Percentiles rank a stretch among this genome's conserved stretches.
phyloP scores from a whole-genome alignment of 2,329 filamentous ascomycete genomes.

The Colletotrichum gloeosporioides region DNA sequence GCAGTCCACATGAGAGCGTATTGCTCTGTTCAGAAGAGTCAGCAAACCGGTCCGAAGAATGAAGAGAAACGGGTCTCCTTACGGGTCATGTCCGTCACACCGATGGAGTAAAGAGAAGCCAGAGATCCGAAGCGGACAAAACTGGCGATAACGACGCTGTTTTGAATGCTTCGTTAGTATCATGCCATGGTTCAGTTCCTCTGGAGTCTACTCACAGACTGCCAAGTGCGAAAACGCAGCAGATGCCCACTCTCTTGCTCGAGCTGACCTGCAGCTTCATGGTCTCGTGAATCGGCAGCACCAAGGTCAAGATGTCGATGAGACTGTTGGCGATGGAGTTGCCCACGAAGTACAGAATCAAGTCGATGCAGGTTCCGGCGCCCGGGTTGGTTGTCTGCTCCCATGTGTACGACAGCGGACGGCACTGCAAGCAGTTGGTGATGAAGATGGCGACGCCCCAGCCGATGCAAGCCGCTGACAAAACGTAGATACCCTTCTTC shows the following conservation, averaged over 20 bases:
- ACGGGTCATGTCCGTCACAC: constrained; percentile 5
- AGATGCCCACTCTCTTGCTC: not conserved
- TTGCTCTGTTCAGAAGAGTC: not conserved
- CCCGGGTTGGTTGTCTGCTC: not conserved
- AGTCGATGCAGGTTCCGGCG: not conserved
- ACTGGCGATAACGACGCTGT: constrained; percentile 2
- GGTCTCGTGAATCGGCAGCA: constrained; percentile 2
- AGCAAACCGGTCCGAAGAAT: not conserved
- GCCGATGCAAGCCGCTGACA: not conserved
- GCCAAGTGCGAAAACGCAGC: not conserved
- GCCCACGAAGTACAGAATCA: constrained; percentile 1
- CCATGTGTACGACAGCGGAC: not conserved
- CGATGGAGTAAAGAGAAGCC: not conserved
- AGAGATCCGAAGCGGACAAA: constrained; percentile 1
- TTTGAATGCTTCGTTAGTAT: not conserved
- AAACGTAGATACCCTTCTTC: not conserved
- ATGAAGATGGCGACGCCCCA: not conserved
- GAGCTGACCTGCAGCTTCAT: constrained; percentile 12
- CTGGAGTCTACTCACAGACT: not conserved
- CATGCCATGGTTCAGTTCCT: not conserved
- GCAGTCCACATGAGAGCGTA: constrained; percentile 12
- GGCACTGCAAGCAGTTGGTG: constrained; percentile 6
- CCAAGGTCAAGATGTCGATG: not conserved
- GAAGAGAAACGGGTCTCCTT: not conserved
- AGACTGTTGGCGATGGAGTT: constrained; percentile 5